These are phyloP conservation scores for Beauveria scarabaeidicola DNA, from an alignment of 2,329 filamentous ascomycete species.

Conservation along the genomic window DNA sequence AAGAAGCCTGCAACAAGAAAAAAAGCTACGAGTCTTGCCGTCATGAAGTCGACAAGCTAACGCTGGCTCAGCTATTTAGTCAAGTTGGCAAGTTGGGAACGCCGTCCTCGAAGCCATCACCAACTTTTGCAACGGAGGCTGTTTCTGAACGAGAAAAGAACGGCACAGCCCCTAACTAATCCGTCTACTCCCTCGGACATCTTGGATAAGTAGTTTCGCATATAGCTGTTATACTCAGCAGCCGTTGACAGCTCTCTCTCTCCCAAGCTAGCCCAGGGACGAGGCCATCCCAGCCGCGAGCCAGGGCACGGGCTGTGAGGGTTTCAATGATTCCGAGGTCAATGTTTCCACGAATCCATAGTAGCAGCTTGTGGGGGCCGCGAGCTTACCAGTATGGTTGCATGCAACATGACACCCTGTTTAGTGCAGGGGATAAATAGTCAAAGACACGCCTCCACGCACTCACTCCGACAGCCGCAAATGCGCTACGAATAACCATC, in stretches of 20 bases:
- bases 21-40: no score
- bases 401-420: not conserved
- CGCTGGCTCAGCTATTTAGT: no score
- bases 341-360: not conserved
- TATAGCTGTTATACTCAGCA: not conserved
- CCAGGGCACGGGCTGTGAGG: not conserved
- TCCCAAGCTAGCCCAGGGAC: not conserved
- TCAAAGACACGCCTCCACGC: not conserved
- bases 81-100: no score
- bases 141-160: no score
- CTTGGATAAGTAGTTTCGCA: not conserved
- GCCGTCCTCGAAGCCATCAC: not conserved
- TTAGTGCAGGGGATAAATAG: not conserved
- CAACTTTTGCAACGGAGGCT: not conserved
- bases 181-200: not conserved
- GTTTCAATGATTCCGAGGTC: not conserved
- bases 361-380: constrained; percentile 1
- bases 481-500: not conserved
- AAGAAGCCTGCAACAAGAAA: no score
- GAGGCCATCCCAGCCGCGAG: not conserved
- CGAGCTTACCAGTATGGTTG: not conserved
- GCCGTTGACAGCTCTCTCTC: not conserved
- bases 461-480: not conserved
- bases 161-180: not conserved
- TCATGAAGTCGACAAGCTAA: no score